Evolutionary conservation across 78 protist genomes (phyloP).

Genomic region (Emiliania huxleyi): DNA sequence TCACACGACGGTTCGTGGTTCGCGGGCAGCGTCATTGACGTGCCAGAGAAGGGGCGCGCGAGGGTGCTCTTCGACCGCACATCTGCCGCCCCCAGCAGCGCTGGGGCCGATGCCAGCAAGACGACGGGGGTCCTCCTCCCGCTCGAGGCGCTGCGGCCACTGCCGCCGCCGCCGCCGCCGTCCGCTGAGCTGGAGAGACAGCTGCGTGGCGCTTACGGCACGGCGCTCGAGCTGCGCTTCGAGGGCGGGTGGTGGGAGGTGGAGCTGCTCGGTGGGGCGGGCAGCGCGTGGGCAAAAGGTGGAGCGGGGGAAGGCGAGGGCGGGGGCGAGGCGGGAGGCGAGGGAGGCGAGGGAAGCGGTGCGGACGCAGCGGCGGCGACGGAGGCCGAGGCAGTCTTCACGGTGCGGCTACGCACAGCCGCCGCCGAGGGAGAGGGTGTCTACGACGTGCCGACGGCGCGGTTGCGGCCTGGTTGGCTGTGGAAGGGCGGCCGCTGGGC

Average conservation of each 20-base stretch:
- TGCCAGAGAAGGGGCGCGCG: background rate
- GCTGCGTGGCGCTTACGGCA: background rate
- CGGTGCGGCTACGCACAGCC: background rate
- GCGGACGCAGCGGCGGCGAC: background rate
- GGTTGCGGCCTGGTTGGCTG: background rate
- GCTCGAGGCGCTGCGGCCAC: background rate
- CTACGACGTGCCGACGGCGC: background rate
- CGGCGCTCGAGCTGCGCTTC: background rate
- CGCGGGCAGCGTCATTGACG: background rate
- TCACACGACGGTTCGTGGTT: background rate
- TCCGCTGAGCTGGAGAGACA: background rate
- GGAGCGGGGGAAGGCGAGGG: background rate
- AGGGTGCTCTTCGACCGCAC: background rate
- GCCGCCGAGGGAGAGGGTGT: background rate
- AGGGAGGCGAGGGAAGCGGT: background rate
- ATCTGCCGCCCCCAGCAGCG: background rate
- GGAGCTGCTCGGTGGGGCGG: background rate
- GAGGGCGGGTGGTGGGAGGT: background rate
- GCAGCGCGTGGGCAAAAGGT: background rate
- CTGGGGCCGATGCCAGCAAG: background rate
- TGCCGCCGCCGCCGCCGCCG: background rate
- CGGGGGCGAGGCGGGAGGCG: background rate
- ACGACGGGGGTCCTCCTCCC: background rate
- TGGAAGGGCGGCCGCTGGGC: background rate
- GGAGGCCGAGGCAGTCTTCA: background rate